Evolutionary conservation across 164 flowering plant species (phyloP), one percentile per base, ranked within the genome.

Genomic region (Taxillus chinensis): DNA sequence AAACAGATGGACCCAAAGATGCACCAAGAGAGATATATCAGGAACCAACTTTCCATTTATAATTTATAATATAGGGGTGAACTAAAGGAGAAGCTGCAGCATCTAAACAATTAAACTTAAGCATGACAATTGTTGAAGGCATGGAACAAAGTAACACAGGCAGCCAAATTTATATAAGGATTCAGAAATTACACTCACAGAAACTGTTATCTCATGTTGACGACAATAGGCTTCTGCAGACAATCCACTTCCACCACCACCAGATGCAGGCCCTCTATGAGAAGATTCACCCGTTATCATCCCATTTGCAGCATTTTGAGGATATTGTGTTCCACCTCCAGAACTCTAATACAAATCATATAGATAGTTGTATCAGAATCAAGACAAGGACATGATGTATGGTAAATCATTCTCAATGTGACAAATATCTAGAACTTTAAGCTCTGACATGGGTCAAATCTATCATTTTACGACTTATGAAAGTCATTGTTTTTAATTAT

Each of bases 181-280:
- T 53, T 53, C 15, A 53, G 14, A 57, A 57, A 11, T 13, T 4
- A 40, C 37, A 73, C 97, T 78, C 71, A 88, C 96, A 39, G 72
- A 56, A 16, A 84, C 80, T 69, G 87, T 75, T 63, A 91, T 85
- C 73, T 91, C 97, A 82, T 91, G 93, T 4, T 74, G 85, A 45
- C 80, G 77, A 13, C 91, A 75, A 73, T 86, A 90, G 46, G 83
- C 62, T 52, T 88, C 93, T 0, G 75, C 74, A 63, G 90, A 79
- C 58, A 73, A 41, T 57, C 72, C 71, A 71, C 60, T 74, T 60
- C 70, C 86, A 1, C 51, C 64, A 60, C 66, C 74, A 57, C 73
- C 52, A 16, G 78, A 43, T 51, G 70, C 81, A 57, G 62, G 64
- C 41, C 65, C 84, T 75, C 63, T 71, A 8, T 70, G 49, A 67